These are phyloP conservation scores for Conticribra weissflogii DNA, from an alignment of 108 stramenopile species.

Conservation along the genomic window DNA sequence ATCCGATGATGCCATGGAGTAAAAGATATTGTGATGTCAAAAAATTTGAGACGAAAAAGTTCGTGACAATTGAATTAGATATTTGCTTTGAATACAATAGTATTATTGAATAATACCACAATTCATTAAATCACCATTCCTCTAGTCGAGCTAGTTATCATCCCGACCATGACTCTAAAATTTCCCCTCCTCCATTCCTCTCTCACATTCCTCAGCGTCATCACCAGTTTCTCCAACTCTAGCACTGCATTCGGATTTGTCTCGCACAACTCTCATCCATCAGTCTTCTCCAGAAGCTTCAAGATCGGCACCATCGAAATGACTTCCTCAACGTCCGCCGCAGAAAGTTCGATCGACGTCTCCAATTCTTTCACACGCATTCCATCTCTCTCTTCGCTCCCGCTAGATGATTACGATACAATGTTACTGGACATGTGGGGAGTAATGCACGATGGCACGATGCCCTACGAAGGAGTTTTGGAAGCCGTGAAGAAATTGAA, in stretches of 20 bases:
- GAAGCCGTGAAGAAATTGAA: conserved; percentile 68
- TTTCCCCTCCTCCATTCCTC: not conserved
- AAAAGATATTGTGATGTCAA: too few species aligned
- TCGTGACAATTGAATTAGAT: too few species aligned
- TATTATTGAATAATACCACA: too few species aligned
- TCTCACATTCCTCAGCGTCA: not conserved
- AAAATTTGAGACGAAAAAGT: too few species aligned
- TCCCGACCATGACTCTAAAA: not conserved
- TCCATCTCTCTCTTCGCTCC: not conserved
- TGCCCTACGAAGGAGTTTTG: conserved; percentile 82
- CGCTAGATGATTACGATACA: conserved; percentile 53
- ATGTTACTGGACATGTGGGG: conserved; percentile 92
- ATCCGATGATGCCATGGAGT: too few species aligned
- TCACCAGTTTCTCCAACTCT: not conserved
- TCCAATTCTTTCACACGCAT: too few species aligned
- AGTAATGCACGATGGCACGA: conserved; percentile 88
- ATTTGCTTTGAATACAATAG: too few species aligned
- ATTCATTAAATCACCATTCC: too few species aligned
- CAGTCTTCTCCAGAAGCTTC: not conserved
- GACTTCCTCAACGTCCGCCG: not conserved
- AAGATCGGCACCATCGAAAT: not conserved
- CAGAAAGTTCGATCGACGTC: not conserved
- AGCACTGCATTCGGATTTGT: not conserved
- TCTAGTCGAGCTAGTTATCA: not conserved
- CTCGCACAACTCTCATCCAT: not conserved